These are phyloP conservation scores for Gaertneriomyces semiglobifer DNA, from an alignment of 192 early-diverging fungal species.

Conservation along the genomic window DNA sequence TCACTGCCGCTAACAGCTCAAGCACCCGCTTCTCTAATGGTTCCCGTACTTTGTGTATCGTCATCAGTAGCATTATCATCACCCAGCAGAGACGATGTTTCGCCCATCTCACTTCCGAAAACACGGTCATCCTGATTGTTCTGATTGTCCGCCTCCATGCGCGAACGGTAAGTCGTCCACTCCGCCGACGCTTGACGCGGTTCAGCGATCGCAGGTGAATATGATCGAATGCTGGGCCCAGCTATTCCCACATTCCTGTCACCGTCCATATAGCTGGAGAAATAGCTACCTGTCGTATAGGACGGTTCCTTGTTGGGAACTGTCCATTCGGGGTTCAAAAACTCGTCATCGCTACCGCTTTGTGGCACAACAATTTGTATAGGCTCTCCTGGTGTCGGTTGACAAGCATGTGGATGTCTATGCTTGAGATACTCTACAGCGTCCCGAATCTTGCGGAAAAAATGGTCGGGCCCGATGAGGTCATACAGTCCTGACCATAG, in stretches of 20 bases:
- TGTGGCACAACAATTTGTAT: neutral
- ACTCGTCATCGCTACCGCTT: neutral
- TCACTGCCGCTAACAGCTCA: too few relatives aligned
- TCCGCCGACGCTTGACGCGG: too few relatives aligned
- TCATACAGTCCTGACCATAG: slow-evolving; percentile 65
- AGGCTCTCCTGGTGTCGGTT: neutral
- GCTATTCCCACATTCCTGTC: neutral
- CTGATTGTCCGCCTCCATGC: too few relatives aligned
- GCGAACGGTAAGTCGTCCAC: too few relatives aligned
- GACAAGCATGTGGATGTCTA: neutral
- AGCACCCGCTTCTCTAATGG: too few relatives aligned
- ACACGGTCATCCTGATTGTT: too few relatives aligned
- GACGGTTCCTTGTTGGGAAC: slow-evolving; percentile 14
- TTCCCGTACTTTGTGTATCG: too few relatives aligned
- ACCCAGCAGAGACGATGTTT: too few relatives aligned
- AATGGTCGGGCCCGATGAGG: slow-evolving; percentile 58
- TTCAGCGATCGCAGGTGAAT: too few relatives aligned
- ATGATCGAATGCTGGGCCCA: too few relatives aligned
- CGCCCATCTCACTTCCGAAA: too few relatives aligned
- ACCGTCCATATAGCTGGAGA: slow-evolving; percentile 17
- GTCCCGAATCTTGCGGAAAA: slow-evolving; percentile 67
- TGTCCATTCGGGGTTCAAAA: slow-evolving; percentile 15
- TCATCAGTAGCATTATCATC: too few relatives aligned
- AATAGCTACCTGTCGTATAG: slow-evolving; percentile 18
- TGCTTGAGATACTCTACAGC: slow-evolving; percentile 36